Evolutionary conservation across 257 asterid genomes (phyloP).

Genomic region (Catharanthus roseus): DNA sequence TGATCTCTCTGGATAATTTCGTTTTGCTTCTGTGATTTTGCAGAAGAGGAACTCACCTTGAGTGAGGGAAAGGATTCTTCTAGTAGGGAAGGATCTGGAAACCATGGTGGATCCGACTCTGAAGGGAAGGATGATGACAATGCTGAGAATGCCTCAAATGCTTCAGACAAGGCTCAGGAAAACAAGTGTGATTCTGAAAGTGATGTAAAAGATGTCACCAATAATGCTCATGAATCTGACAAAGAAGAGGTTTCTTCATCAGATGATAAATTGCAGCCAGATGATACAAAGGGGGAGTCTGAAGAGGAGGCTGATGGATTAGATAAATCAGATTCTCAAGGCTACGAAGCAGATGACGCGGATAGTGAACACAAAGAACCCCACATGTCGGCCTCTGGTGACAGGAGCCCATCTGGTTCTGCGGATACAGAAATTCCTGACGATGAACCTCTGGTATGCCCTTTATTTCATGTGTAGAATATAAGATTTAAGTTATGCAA

Average conservation of each 20-base stretch:
- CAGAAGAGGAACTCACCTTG: conserved; percentile 26
- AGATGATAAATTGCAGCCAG: conserved; percentile 33
- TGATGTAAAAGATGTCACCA: conserved; percentile 36
- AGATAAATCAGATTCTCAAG: conserved; percentile 25
- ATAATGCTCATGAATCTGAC: conserved; percentile 35
- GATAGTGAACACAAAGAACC: conserved; percentile 24
- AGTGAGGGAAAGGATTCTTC: conserved; percentile 24
- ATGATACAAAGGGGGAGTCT: conserved; percentile 40
- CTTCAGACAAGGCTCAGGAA: conserved; percentile 43
- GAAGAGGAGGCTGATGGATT: conserved; percentile 35
- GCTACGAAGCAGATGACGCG: conserved; percentile 19
- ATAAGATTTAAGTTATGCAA: neutral
- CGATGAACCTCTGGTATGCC: conserved; percentile 79
- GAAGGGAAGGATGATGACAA: conserved; percentile 35
- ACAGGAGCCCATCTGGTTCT: conserved; percentile 30
- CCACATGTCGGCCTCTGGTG: conserved; percentile 19
- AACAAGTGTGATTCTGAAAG: conserved; percentile 47
- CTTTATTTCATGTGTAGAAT: neutral
- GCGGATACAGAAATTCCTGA: conserved; percentile 58
- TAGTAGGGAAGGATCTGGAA: conserved; percentile 38
- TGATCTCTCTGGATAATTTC: conserved; percentile 1
- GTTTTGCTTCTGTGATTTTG: neutral
- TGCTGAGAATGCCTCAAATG: conserved; percentile 36
- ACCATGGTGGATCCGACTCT: conserved; percentile 26
- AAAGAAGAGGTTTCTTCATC: conserved; percentile 53